Evolutionary conservation across 129 eudicot species (phyloP).

Genomic region (Sambucus nigra): DNA sequence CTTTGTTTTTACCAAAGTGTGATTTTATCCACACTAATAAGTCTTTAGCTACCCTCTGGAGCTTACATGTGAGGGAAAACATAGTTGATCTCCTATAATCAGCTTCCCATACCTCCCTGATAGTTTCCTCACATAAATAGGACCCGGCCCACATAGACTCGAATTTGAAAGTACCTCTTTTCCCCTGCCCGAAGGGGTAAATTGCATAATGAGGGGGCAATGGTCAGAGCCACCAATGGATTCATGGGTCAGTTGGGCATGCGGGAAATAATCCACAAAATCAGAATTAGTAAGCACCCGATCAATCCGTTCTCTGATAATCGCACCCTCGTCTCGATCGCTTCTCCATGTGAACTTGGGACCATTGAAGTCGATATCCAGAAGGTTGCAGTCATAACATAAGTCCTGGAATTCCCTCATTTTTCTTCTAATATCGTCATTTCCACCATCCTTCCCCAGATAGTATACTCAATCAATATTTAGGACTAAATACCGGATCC

Average conservation of each 20-base stretch:
- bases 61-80: background rate
- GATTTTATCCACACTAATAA: background rate
- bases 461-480: no score
- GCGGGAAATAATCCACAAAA: background rate
- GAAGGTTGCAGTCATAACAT: background rate
- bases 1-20: background rate
- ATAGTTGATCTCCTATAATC: background rate
- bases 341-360: background rate
- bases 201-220: background rate
- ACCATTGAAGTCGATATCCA: background rate
- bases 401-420: background rate
- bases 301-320: background rate
- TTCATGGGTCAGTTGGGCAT: background rate
- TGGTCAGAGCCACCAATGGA: background rate
- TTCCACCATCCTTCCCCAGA: background rate
- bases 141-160: background rate
- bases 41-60: no score
- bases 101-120: background rate
- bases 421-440: background rate
- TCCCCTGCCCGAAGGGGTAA: background rate
- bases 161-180: no score
- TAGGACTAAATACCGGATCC: no score
- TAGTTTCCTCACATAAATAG: background rate
- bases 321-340: background rate
- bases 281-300: background rate